A percentile compares a stretch with the other conserved stretches of the same genome.
Evolutionary conservation across 2,329 filamentous ascomycete genomes (phyloP).

Genomic region (Ascochyta fabae): DNA sequence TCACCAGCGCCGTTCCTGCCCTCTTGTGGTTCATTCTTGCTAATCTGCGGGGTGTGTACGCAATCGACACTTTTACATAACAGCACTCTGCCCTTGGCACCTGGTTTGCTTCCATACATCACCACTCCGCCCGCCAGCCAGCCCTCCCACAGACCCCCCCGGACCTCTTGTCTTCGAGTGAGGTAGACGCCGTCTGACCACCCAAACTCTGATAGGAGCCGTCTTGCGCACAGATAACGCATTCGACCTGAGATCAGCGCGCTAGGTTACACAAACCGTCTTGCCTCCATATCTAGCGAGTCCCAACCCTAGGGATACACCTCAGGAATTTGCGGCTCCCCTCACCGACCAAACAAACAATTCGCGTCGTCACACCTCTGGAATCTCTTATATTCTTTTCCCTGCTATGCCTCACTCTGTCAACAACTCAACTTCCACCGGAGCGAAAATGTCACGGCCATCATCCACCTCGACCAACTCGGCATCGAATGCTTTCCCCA

Average conservation of each 20-base stretch:
- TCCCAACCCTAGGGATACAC: constrained; percentile 24
- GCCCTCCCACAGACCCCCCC: background rate
- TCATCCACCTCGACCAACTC: constrained; percentile 46
- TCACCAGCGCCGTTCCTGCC: constrained; percentile 5
- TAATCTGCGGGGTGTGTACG: constrained; percentile 3
- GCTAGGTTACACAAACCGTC: constrained; percentile 30
- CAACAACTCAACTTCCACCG: constrained; percentile 40
- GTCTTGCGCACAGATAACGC: constrained; percentile 22
- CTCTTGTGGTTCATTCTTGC: constrained; percentile 14
- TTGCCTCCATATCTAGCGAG: constrained; percentile 36
- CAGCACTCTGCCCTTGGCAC: constrained; percentile 5
- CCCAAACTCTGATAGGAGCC: constrained; percentile 11
- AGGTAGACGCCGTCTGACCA: constrained; percentile 5
- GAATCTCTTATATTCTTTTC: constrained; percentile 20
- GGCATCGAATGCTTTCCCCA: constrained; percentile 42
- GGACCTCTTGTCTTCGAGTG: constrained; percentile 12
- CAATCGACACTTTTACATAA: constrained; percentile 14
- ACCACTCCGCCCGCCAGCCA: constrained; percentile 9
- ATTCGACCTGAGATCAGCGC: constrained; percentile 20
- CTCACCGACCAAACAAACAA: constrained; percentile 31
- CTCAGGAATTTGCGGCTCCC: constrained; percentile 35
- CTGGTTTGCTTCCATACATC: constrained; percentile 10
- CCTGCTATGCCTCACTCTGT: constrained; percentile 46
- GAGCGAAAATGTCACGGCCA: constrained; percentile 45
- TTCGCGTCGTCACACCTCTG: constrained; percentile 12